Conservation (phyloP, 23 red algal genomes). For the Gracilariopsis chorda region DNA sequence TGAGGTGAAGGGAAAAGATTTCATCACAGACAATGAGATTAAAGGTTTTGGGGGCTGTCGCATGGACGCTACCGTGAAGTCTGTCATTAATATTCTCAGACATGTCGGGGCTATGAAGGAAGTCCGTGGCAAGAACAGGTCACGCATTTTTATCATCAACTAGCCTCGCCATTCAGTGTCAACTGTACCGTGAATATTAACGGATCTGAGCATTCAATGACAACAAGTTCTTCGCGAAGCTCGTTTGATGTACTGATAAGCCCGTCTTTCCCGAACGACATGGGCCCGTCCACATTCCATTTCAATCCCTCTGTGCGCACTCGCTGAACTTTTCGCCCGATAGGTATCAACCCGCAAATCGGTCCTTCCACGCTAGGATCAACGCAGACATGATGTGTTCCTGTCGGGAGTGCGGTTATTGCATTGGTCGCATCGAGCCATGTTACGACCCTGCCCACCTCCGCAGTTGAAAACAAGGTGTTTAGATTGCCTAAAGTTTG, state of each 20-base stretch:
- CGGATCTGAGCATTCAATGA: slow-evolving; percentile 37
- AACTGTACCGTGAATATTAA: slow-evolving; percentile 63
- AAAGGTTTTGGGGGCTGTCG: slow-evolving; percentile 51
- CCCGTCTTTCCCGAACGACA: slow-evolving; percentile 29
- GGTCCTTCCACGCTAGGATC: slow-evolving; percentile 51
- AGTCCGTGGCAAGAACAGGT: slow-evolving; percentile 41
- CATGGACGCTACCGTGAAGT: slow-evolving; percentile 44
- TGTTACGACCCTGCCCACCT: background rate
- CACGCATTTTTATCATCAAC: slow-evolving; percentile 46
- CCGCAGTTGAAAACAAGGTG: slow-evolving; percentile 22
- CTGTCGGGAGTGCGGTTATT: background rate
- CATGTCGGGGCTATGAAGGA: slow-evolving; percentile 51
- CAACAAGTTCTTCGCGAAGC: slow-evolving; percentile 47
- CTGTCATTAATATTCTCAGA: slow-evolving; percentile 40
- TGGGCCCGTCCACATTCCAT: slow-evolving; percentile 56
- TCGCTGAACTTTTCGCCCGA: slow-evolving; percentile 17
- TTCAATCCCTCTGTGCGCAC: slow-evolving; percentile 45
- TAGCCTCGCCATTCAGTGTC: background rate
- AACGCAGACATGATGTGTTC: slow-evolving; percentile 43
- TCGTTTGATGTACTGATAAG: slow-evolving; percentile 73
- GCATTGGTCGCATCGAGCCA: slow-evolving; percentile 51
- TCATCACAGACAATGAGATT: slow-evolving; percentile 53
- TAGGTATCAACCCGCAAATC: slow-evolving; percentile 59
- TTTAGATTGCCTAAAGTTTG: slow-evolving; percentile 72
- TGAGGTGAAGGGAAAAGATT: slow-evolving; percentile 1